Base-by-base conservation (phyloP, 306 rosid genomes). In the Castanea mollissima region DNA sequence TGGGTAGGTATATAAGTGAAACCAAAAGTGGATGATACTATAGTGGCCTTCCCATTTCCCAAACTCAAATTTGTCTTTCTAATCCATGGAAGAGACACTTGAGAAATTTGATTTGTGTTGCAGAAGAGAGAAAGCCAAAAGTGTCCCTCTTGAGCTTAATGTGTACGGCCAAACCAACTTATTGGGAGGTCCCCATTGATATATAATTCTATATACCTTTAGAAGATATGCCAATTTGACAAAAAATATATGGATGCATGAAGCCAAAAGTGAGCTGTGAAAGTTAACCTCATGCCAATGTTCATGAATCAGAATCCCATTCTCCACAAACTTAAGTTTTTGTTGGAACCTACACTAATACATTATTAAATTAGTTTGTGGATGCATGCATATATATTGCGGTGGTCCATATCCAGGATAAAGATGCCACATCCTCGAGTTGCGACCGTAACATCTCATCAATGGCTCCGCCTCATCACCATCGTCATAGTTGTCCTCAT, bases 301-400 rank as follows among this genome's bases (percentile, higher is more conserved):
- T 34, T 34, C 14, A 18, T 67, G 72, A 82, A 85, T 69, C 79
- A 86, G 94, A 90, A 88, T 90, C 90, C 81, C 86, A 86, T 88
- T 88, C 90, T 88, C 94, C 90, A 80, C 86, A 81, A 74, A 74
- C 88, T 51, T 76, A 56, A 46, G 11, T 7, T 58, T 76, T 81
- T 75, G 79, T 84, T 80, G 80, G 78, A 78, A 79, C 68, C 71
- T 55, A 74, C 78, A 81, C 34, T 58, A 69, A 74, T 20, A 59
- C 34, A 55, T 19, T 67, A 52, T 46, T 49, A 46, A 3, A 27
- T 60, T 46, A 57, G 46, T 55, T 73, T 55, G 25, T 67, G 60
- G 70, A 69, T 68, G 72, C 55, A 51, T 29, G 7, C 11, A 7
- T 38, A 7, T 38, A 38, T 38, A 38, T 38, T 38, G 46, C 38